Evolutionary conservation across 192 early-diverging fungal species (phyloP), one percentile per base, ranked within the genome.

Genomic region (Rhizophagus sp.): DNA sequence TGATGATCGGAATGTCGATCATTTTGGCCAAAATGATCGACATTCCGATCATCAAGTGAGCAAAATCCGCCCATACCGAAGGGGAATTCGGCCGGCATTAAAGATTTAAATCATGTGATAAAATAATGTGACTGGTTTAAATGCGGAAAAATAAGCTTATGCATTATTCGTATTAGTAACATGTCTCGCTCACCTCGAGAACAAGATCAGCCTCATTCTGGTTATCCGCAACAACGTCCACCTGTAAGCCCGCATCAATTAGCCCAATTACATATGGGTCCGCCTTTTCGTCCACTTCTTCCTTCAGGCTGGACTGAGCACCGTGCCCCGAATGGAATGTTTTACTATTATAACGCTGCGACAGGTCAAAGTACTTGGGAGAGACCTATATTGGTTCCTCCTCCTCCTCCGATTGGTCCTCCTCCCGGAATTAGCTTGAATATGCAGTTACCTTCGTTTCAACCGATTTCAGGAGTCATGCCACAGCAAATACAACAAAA

Each of bases 351-450:
- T 83, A 94, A 96, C 80, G 76, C 91, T 0, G 78, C 87, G 12
- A 93, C 93, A 10, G 89, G 88, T 49, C 83, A 91, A 80, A 93
- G 89, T 75, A 86, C 88, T n/a, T 96, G 95, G 95, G 81, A 90
- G 33, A 82, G 83, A 57, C 89, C 89, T 24, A 72, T 79, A 25
- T 67, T 83, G 24, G 76, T 68, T 5, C 81, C 73, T 1, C 79
- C 82, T 66, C 68, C 69, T 25, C 80, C 79, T 8, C 73, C 74
- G 78, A 78, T 82, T 36, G 80, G 75, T 1, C 41, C 39, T 4
- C 80, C 83, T 33, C 83, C 85, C 75, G 30, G 81, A 83, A 67
- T 77, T 69, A 15, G 74, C 74, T 81, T 44, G 44, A 44, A 72
- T 25, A 77, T 82, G 30, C 76, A 33, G 15, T 62, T 50, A 4